Evolutionary conservation across 768 basidiomycete species (phyloP), one percentile per base, ranked within the genome.

Genomic region (Suillus discolor): DNA sequence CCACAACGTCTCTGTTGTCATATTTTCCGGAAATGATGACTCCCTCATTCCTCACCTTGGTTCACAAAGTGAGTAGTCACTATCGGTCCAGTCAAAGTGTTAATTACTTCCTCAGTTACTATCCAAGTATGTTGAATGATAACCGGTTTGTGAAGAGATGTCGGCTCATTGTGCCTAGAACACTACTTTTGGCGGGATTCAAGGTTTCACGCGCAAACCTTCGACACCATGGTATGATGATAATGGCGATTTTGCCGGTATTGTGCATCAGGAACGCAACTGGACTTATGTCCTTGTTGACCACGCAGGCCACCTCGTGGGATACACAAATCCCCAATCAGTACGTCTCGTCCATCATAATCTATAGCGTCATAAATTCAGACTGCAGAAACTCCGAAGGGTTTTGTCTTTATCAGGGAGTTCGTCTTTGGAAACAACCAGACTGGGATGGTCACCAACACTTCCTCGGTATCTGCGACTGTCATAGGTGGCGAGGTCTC

Each of bases 131-230:
- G 72, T 67, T 42, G 25, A 28, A 15, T 8, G 5, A 45, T 45
- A 9, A 59, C 61, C 64, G 28, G 70, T 65, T 66, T 63, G 49
- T 6, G 16, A 42, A n/a, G 57, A 13, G 15, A 16, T 39, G 53
- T 12, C 42, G 69, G 6, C 41, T 39, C 6, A 28, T 57, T 20
- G 0, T 63, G 23, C 53, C 0, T 61, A 91, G 88, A 93, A 93
- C 70, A 91, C 90, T 31, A 91, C 91, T 0, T 93, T 92, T 68
- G 90, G 89, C 31, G 91, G 89, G 7, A 87, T 88, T 51, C 89
- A 86, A 75, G 91, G 91, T 4, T 93, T 93, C 73, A 87, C 88
- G 4, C 80, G 85, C 57, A 81, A 83, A 65, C 91, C 91, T 0
- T 83, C 87, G 3, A 92, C 91, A 0, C 83, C 87, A 0, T 92